phyloP scores from a whole-genome alignment of 2,329 filamentous ascomycete genomes.

The Colletotrichum godetiae region DNA sequence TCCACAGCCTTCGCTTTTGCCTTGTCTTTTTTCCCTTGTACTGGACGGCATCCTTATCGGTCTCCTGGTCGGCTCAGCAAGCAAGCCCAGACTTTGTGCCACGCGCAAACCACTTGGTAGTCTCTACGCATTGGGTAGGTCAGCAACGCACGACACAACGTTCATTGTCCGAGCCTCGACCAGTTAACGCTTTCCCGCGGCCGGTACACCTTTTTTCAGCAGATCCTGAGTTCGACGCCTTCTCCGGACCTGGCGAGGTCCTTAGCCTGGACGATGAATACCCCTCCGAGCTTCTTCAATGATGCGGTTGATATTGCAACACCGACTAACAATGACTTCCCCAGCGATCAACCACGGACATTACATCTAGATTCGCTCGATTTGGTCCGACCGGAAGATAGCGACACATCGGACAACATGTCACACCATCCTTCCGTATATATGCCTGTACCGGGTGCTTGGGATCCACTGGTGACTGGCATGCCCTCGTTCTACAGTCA shows the following conservation, averaged over 20 bases:
- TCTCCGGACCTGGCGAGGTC: not conserved
- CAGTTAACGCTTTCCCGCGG: not conserved
- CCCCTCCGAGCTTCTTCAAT: conserved; percentile 34
- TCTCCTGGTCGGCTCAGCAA: not conserved
- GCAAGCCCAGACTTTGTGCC: not conserved
- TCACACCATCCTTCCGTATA: conserved; percentile 23
- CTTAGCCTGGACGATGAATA: conserved; percentile 29
- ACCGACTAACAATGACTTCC: conserved; percentile 32
- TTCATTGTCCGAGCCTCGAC: not conserved
- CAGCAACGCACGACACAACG: not conserved
- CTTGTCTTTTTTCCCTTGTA: not conserved
- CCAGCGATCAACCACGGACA: conserved; percentile 32
- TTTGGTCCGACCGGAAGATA: not conserved
- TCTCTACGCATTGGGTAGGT: conserved; percentile 3
- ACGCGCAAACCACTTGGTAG: not conserved
- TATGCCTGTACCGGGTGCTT: conserved; percentile 17
- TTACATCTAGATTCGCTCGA: conserved; percentile 16
- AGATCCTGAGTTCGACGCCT: not conserved
- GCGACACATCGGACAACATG: conserved; percentile 10
- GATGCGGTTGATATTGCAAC: conserved; percentile 34
- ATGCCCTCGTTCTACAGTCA: conserved; percentile 13
- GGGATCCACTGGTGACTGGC: conserved; percentile 22
- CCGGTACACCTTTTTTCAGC: not conserved
- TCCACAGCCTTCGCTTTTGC: not conserved
- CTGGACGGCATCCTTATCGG: not conserved